These are phyloP conservation scores for Metarhizium rileyi DNA, from an alignment of 2,329 filamentous ascomycete species.

Conservation along the genomic window DNA sequence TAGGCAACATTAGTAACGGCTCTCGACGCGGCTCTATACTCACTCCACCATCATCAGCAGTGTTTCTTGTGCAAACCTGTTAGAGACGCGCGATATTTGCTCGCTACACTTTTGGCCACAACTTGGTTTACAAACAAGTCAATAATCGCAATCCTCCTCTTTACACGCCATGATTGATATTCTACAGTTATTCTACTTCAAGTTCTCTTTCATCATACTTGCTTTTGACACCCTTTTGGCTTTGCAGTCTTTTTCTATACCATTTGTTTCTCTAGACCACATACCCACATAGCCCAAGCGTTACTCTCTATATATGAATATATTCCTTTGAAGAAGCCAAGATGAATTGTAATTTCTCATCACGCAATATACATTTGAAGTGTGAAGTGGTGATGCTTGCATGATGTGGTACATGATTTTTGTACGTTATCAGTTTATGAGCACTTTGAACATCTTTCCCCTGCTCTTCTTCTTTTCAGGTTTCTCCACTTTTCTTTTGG, in stretches of 20 bases:
- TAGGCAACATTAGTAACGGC: constrained; percentile 3
- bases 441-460: too few relatives aligned
- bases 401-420: neutral
- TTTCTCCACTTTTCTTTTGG: neutral
- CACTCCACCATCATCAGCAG: neutral
- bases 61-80: neutral
- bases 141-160: neutral
- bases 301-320: neutral
- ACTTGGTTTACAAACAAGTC: neutral
- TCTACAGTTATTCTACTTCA: neutral
- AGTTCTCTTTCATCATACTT: neutral
- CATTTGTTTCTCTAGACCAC: neutral
- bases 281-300: neutral
- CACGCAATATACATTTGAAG: neutral
- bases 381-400: neutral
- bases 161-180: neutral
- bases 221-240: neutral
- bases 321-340: neutral
- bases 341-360: neutral
- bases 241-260: neutral
- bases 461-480: neutral
- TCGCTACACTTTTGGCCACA: neutral
- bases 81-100: neutral
- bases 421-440: too few relatives aligned
- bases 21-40: neutral